Conservation (phyloP, 73 alveolate genomes). For the Paramecium pentaurelia region DNA sequence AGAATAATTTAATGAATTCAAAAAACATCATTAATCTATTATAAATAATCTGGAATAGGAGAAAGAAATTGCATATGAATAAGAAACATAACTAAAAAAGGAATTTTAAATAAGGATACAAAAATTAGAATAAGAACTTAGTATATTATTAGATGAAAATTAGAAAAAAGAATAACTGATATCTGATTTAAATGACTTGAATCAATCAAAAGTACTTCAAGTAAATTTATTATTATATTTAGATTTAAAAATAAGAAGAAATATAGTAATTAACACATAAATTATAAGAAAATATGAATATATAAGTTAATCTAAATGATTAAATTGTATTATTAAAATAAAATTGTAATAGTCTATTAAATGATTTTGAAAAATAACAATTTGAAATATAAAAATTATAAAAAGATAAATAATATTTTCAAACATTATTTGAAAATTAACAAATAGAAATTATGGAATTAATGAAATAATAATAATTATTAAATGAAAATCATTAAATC, state of each 20-base stretch:
- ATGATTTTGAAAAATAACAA: not conserved
- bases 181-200: not conserved
- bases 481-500: not conserved
- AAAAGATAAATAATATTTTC: not conserved
- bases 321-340: not conserved
- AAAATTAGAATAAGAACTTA: not conserved
- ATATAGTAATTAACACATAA: not conserved
- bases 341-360: not conserved
- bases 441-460: not conserved
- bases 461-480: not conserved
- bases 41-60: not conserved
- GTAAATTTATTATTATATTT: not conserved
- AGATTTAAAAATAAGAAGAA: not conserved
- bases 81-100: not conserved
- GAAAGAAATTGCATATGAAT: not conserved
- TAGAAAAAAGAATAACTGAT: not conserved
- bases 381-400: not conserved
- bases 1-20: not conserved
- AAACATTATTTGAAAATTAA: not conserved
- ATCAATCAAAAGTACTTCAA: not conserved
- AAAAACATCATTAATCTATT: not conserved
- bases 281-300: not conserved
- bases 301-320: not conserved
- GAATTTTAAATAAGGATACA: not conserved
- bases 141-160: not conserved